Evolutionary conservation across 2,329 filamentous ascomycete species (phyloP), one percentile per base, ranked within the genome.

Genomic region (Orbilia blumenaviensis): DNA sequence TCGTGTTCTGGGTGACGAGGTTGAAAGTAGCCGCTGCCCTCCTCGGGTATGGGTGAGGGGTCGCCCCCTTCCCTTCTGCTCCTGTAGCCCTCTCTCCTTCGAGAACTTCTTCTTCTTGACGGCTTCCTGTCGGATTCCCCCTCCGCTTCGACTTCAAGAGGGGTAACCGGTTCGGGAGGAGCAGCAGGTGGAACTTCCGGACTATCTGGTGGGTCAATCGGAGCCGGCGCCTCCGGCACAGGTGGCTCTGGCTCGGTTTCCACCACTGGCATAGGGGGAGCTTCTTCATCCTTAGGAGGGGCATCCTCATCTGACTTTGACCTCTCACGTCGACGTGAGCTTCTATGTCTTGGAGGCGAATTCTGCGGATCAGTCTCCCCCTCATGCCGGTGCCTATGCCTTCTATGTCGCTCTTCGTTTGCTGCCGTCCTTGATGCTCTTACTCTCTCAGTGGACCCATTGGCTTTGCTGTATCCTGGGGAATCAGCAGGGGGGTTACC

Each of bases 31-130:
- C 41, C 63, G 18, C 62, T 46, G 5, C 46, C 48, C 25, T 75
- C 71, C 18, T 75, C 71, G 4, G 71, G 71, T 56, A 75, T 75
- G n/a, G 71, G 71, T 10, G 71, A 56, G 32, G 63, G 63, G 2
- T 75, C 71, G 16, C 63, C 63, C 1, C 54, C 71, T 50, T 75
- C 71, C 54, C 71, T 75, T 42, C 63, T 62, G 18, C 62, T 67
- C 21, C 68, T 62, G 12, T 75, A 63, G 8, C 63, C 71, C 14
- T 75, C 71, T 64, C 63, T 36, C 41, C 52, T 75, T 32, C 63
- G 52, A 18, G 71, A 63, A 23, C 71, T 75, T 41, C 52, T 62
- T 38, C 71, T 42, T 44, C 46, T 75, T 9, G 63, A 64, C 16
- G 58, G 54, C n/a, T 68, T 63, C 9, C 38, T 60, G 10, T 68